Percentiles rank a stretch among this genome's conserved stretches.
phyloP scores from a whole-genome alignment of 2,329 filamentous ascomycete genomes.

The Microcera coccophila region DNA sequence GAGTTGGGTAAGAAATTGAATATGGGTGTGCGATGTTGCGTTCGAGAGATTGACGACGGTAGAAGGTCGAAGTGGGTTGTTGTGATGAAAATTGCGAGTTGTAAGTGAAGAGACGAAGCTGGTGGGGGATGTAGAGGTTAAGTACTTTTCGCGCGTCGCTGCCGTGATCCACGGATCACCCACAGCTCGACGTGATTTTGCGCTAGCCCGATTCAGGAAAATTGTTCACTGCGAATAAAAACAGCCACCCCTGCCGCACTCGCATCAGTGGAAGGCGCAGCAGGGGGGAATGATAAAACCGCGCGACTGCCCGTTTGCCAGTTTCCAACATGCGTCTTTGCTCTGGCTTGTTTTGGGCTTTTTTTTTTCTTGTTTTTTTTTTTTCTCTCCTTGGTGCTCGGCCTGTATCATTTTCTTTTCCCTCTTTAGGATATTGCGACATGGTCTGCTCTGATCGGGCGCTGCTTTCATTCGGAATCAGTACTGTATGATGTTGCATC shows the following conservation, averaged over 20 bases:
- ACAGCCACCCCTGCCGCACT: slow-evolving; percentile 23
- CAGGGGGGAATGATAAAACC: slow-evolving; percentile 23
- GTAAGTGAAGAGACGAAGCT: slow-evolving; percentile 33
- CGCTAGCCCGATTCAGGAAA: slow-evolving; percentile 33
- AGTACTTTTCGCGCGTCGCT: slow-evolving; percentile 52
- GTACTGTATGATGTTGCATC: too few species aligned
- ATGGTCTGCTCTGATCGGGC: too few species aligned
- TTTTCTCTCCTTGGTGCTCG: too few species aligned
- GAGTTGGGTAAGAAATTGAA: slow-evolving; percentile 13
- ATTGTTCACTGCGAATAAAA: slow-evolving; percentile 29
- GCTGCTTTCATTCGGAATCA: too few species aligned
- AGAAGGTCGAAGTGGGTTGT: slow-evolving; percentile 32
- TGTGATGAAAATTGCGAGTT: slow-evolving; percentile 37
- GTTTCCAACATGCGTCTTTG: slow-evolving; percentile 1
- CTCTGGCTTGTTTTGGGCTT: background rate
- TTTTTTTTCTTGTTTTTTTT: slow-evolving; percentile 4
- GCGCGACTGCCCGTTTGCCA: slow-evolving; percentile 2
- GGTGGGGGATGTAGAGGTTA: slow-evolving; percentile 49
- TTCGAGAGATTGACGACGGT: slow-evolving; percentile 17
- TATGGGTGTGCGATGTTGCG: slow-evolving; percentile 16
- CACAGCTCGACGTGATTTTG: slow-evolving; percentile 23
- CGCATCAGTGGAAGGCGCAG: slow-evolving; percentile 7
- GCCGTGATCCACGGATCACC: slow-evolving; percentile 50
- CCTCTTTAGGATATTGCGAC: slow-evolving; percentile 1
- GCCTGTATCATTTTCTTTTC: slow-evolving; percentile 2